Conservation (phyloP, 495 filamentous ascomycete species). For the Penicillium parvum region DNA sequence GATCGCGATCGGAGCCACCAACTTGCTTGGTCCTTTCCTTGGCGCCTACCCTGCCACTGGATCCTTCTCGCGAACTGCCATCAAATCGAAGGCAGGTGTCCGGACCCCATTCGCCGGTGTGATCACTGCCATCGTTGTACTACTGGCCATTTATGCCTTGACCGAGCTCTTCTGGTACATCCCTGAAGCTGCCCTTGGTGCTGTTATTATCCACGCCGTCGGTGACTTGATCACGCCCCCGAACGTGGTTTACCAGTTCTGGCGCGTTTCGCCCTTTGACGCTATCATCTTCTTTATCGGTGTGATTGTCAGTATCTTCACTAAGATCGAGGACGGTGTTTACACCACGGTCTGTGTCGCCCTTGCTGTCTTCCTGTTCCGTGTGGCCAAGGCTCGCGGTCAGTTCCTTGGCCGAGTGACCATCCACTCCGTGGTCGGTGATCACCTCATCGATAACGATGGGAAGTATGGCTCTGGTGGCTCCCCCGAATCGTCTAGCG, state of each 20-base stretch:
- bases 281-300: conserved; percentile 91
- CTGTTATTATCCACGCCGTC: conserved; percentile 49
- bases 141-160: conserved; percentile 89
- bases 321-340: conserved; percentile 82
- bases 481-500: conserved; percentile 35
- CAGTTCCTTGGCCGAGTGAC: conserved; percentile 83
- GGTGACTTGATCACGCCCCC: conserved; percentile 89
- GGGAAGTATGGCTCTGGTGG: conserved; percentile 49
- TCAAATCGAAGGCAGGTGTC: conserved; percentile 96
- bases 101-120: conserved; percentile 88
- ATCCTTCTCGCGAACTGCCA: conserved; percentile 94
- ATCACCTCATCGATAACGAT: conserved; percentile 66
- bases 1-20: conserved; percentile 89
- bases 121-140: conserved; percentile 82
- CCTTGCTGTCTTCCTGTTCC: conserved; percentile 68
- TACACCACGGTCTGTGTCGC: conserved; percentile 75
- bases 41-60: conserved; percentile 93
- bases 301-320: conserved; percentile 81
- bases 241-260: conserved; percentile 89
- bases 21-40: conserved; percentile 88
- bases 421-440: conserved; percentile 80
- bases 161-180: conserved; percentile 92
- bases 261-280: conserved; percentile 85
- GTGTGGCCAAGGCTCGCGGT: conserved; percentile 74
- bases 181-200: conserved; percentile 74